Conservation (phyloP, 192 early-diverging fungal species). For the Mortierella alpina region DNA sequence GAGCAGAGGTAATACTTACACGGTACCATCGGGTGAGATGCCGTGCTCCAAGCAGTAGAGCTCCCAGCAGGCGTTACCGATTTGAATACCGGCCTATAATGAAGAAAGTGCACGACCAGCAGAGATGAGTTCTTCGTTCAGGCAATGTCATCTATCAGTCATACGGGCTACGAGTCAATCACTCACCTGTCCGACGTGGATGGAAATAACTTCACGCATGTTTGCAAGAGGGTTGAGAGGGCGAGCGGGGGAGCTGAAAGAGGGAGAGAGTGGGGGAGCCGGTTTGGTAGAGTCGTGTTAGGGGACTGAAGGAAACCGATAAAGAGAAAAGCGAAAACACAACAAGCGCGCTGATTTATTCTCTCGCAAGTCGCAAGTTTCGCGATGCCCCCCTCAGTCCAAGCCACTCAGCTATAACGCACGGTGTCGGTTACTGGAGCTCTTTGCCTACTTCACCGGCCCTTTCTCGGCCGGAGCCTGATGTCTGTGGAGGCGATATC, state of each 20-base stretch:
- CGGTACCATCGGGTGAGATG: slow-evolving; percentile 67
- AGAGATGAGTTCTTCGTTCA: not conserved
- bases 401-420: not conserved
- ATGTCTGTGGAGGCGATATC: slow-evolving; percentile 5
- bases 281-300: slow-evolving; percentile 43
- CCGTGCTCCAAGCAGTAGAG: slow-evolving; percentile 98
- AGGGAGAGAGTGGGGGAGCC: slow-evolving; percentile 29
- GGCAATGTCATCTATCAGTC: not conserved
- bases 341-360: slow-evolving; percentile 11
- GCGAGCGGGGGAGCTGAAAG: not conserved
- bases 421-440: not conserved
- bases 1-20: slow-evolving; percentile 40
- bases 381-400: not conserved
- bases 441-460: not conserved
- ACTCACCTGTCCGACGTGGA: slow-evolving; percentile 56
- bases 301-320: slow-evolving; percentile 51
- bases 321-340: slow-evolving; percentile 26
- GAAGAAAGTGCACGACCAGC: too few relatives aligned
- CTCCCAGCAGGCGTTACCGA: slow-evolving; percentile 99
- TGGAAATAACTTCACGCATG: slow-evolving; percentile 52
- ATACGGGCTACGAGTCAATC: not conserved
- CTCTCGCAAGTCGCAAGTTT: not conserved
- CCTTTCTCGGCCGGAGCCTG: not conserved
- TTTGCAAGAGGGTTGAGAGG: slow-evolving; percentile 2
- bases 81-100: slow-evolving; percentile 97